Percentiles rank a stretch among this genome's conserved stretches.
These are phyloP conservation scores for Dendrothele bispora DNA, from an alignment of 768 basidiomycete genomes.

Conservation along the genomic window DNA sequence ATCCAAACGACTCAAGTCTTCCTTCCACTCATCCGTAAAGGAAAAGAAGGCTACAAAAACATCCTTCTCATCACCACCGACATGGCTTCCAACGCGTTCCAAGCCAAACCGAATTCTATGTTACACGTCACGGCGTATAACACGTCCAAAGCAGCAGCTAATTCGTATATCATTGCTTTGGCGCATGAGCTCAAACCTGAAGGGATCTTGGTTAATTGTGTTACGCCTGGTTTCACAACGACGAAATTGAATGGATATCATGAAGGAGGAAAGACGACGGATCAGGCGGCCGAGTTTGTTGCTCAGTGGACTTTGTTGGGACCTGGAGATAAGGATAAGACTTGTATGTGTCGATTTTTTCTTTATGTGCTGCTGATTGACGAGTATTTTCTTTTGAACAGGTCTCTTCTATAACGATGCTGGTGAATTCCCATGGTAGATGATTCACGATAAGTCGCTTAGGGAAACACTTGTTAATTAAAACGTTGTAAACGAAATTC, in stretches of 20 bases:
- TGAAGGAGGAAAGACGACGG: slow-evolving; percentile 35
- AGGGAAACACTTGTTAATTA: no score
- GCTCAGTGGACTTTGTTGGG: not conserved
- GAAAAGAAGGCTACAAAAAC: slow-evolving; percentile 23
- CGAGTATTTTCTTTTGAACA: no score
- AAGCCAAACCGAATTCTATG: slow-evolving; percentile 28
- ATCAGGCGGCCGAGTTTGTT: slow-evolving; percentile 30
- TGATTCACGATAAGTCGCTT: no score
- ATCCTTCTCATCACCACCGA: slow-evolving; percentile 43
- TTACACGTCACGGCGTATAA: slow-evolving; percentile 54
- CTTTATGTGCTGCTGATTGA: no score
- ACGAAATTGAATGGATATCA: slow-evolving; percentile 41
- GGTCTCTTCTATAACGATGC: no score
- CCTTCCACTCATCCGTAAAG: slow-evolving; percentile 38
- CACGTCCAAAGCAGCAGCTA: slow-evolving; percentile 70
- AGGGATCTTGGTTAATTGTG: slow-evolving; percentile 57
- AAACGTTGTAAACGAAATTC: no score
- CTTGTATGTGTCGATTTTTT: not conserved
- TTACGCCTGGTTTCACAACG: slow-evolving; percentile 60
- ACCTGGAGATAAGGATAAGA: not conserved
- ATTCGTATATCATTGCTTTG: slow-evolving; percentile 59
- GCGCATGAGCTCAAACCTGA: slow-evolving; percentile 58
- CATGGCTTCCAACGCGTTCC: slow-evolving; percentile 43
- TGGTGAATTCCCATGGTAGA: no score
- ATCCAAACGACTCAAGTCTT: slow-evolving; percentile 45